Conservation (phyloP, 176 grass and related monocot species). For the sorghum (Sorghum bicolor) region Sorghum_bicolor_NCBIv3 NC_012870.2:19136501-19137000, state of each 20-base stretch:
- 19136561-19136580: not conserved
- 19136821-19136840: constrained; percentile 44
- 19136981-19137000: not conserved
- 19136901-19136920: not conserved
- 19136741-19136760: constrained; percentile 5
- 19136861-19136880: constrained; percentile 55
- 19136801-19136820: constrained; percentile 50
- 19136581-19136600: too few species aligned
- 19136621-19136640: not conserved
- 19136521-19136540: fast-evolving
- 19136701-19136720: not conserved
- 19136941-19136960: not conserved
- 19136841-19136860: constrained; percentile 43
- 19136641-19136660: not conserved
- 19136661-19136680: not conserved
- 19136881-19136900: constrained; percentile 30
- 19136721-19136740: constrained; percentile 28
- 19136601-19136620: not conserved
- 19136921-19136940: not conserved
- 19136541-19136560: too few species aligned
- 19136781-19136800: constrained; percentile 49
- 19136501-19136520: not conserved
- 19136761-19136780: constrained; percentile 58
- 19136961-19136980: not conserved
- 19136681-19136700: not conserved